Conservation (phyloP, 1,284 basidiomycete species). For the Apiotrichum sp. region DNA sequence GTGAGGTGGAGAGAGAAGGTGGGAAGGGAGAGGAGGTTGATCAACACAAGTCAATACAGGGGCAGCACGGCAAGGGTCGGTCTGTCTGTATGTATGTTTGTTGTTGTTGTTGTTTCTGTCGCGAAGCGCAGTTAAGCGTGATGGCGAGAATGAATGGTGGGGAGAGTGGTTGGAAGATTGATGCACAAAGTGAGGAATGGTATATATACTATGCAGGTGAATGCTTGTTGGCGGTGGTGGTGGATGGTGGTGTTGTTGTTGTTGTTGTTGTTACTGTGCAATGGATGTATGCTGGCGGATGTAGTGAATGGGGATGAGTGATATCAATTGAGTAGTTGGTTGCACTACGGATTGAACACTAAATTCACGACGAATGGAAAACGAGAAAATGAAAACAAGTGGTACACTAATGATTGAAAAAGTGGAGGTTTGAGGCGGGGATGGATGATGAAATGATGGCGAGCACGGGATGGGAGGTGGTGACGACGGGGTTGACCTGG, state of each 20-base stretch:
- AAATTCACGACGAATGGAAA: not conserved
- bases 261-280: not conserved
- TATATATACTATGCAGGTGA: too few species aligned
- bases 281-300: too few species aligned
- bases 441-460: conserved; percentile 3
- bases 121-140: not conserved
- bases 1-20: not conserved
- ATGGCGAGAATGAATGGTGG: not conserved
- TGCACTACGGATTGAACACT: too few species aligned
- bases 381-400: not conserved
- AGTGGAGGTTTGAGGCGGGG: not conserved
- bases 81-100: too few species aligned
- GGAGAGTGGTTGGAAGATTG: not conserved
- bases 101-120: too few species aligned
- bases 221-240: too few species aligned
- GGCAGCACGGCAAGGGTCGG: too few species aligned
- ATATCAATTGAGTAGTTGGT: too few species aligned
- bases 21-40: not conserved
- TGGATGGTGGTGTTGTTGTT: not conserved
- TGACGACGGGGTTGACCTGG: not conserved
- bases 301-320: too few species aligned
- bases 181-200: too few species aligned
- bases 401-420: not conserved
- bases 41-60: not conserved
- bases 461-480: not conserved